Evolutionary conservation across 73 alveolate species (phyloP), one percentile per base, ranked within the genome.

Genomic region (Paramecium sexaurelia): DNA sequence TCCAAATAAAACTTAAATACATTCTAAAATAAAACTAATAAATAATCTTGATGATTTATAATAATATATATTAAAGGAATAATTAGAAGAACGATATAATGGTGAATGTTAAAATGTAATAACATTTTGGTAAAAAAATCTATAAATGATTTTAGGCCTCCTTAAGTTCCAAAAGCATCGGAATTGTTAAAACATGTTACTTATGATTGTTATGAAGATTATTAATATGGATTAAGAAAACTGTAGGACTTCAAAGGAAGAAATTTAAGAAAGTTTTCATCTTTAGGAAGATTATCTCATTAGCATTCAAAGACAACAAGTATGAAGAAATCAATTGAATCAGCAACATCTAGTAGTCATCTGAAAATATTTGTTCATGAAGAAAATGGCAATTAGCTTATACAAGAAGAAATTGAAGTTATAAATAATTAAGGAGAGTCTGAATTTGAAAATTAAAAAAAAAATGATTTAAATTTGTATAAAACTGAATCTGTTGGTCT

Each of bases 381-480:
- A n/a, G 86, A 71, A 40, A 71, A 71, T 37, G 86, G 86, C 3
- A 71, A 71, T 71, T 13, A 71, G 17, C 43, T 71, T 27, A 71
- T 71, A 71, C 6, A 71, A 37, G 86, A 71, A 20, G 86, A 71
- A 1, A 71, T 71, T 17, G 86, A 71, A 3, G 32, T 71, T 27
- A n/a, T 13, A 26, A 26, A 61, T 27, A 61, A 61, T 32, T 13
- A 61, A 29, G 83, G 83, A 22, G 83, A 61, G 3, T 61, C 83
- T 0, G 83, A 26, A 5, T 24, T 11, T 29, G 83, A 32, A 7
- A 61, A 61, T 11, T 61, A 26, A 61, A 24, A 27, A 13, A 32
- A 61, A 61, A 4, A 22, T n/a, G 67, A 20, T 47, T 13, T 47
- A 0, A 17, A 47, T 47, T 11, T 47, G 4, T 47, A 47, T 51